These are phyloP conservation scores for Crithidia acanthocephali DNA, from an alignment of 208 protist genomes.

Conservation along the genomic window DNA sequence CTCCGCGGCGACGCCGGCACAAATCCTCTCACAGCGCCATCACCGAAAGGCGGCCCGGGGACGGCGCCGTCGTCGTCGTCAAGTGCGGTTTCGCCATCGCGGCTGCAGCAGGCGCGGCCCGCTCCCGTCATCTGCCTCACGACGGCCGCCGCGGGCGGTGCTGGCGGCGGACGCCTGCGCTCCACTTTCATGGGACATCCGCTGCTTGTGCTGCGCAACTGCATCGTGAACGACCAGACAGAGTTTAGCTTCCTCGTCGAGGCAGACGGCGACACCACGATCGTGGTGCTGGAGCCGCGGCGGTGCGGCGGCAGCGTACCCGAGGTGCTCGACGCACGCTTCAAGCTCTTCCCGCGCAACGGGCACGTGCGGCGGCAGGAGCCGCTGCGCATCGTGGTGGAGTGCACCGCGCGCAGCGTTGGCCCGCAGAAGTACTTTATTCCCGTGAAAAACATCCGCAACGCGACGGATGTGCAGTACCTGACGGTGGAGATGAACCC, in stretches of 20 bases:
- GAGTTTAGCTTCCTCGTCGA: conserved; percentile 75
- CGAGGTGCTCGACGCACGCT: conserved; percentile 67
- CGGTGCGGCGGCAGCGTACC: conserved; percentile 49
- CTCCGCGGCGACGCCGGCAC: not conserved
- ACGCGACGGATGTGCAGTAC: conserved; percentile 69
- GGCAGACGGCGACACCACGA: conserved; percentile 50
- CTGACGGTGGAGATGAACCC: conserved; percentile 81
- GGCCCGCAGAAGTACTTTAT: conserved; percentile 88
- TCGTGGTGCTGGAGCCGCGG: conserved; percentile 81
- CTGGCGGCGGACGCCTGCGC: conserved; percentile 1
- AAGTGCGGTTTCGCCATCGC: not conserved
- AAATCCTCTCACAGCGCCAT: not conserved
- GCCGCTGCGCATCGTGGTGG: conserved; percentile 69
- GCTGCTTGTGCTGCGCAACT: conserved; percentile 68
- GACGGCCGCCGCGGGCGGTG: not conserved
- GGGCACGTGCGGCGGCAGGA: conserved; percentile 51
- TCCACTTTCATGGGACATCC: conserved; percentile 76
- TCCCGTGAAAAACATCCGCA: conserved; percentile 79
- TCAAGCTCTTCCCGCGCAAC: conserved; percentile 82
- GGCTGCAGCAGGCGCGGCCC: conserved; percentile 14
- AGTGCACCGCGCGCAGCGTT: conserved; percentile 74
- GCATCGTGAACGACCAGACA: conserved; percentile 69
- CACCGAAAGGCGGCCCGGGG: not conserved
- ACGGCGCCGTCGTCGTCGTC: not conserved
- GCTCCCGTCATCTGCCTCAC: conserved; percentile 18